Base-by-base conservation (phyloP, 805 yeast genomes). In the Jamesozyma rosinii region DNA sequence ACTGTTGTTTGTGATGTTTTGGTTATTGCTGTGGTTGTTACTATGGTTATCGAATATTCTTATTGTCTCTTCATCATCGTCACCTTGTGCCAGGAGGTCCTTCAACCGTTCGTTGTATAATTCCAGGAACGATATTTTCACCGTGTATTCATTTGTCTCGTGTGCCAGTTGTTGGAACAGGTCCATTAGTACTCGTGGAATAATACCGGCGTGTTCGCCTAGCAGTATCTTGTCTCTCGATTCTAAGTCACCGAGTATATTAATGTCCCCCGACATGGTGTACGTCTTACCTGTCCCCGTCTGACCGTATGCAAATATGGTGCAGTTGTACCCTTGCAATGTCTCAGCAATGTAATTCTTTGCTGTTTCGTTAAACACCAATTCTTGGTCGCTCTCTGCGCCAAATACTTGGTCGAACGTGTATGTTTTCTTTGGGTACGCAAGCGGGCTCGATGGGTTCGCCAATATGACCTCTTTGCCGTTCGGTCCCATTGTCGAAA, bases 201-300 rank as follows among this genome's bases (percentile, higher is more conserved):
- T 76, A 18, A 79, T 72, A 17, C 86, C 85, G 0, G 84, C 78
- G 44, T 74, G 67, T 30, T 69, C 69, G 2, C 68, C 60, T 9
- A 65, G 48, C 26, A 55, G 46, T 0, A 59, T 49, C 29, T 52
- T 53, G 31, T 52, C 56, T 27, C 40, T 46, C 5, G 57, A 64
- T 13, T 49, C 57, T 32, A 51, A 39, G 43, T 52, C 57, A 60
- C 66, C 51, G 54, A 68, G 29, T 66, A 66, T 47, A 57, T 76
- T 50, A 27, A 79, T 72, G 40, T 82, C 82, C 5, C 94, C 92
- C 5, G 81, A 75, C 88, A 77, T 76, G 5, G 82, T 67, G 54
- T 76, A 76, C 0, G 95, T 84, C 54, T 84, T 85, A 15, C 94
- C 94, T 0, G 92, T 82, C 8, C 94, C 95, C 0, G 94, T 85